Evolutionary conservation across 768 basidiomycete genomes (phyloP).

Genomic region (Tylopilus rubrobrunneus): DNA sequence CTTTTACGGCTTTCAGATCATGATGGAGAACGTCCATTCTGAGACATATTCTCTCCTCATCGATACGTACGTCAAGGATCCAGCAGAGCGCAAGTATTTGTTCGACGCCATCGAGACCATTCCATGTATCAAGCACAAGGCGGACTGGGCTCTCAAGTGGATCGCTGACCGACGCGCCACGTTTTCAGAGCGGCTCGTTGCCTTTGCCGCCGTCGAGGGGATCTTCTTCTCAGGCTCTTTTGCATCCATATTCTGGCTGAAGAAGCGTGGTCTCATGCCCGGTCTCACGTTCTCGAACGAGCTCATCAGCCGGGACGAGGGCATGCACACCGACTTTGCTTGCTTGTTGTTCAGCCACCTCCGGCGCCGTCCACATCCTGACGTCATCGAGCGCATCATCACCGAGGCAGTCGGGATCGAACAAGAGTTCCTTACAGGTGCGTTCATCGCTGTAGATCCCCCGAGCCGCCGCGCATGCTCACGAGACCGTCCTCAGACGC

Average conservation of each 20-base stretch:
- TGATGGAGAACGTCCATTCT: conserved; percentile 97
- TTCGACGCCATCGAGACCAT: conserved; percentile 92
- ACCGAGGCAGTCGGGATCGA: conserved; percentile 80
- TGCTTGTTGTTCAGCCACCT: conserved; percentile 84
- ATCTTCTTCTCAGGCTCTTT: conserved; percentile 95
- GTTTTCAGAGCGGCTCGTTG: conserved; percentile 87
- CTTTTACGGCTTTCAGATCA: conserved; percentile 96
- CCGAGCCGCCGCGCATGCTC: neutral
- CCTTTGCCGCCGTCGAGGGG: conserved; percentile 94
- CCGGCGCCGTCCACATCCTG: conserved; percentile 72
- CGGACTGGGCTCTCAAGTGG: conserved; percentile 91
- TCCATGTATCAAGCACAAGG: conserved; percentile 86
- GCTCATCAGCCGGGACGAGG: conserved; percentile 91
- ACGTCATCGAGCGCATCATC: conserved; percentile 68
- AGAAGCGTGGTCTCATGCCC: conserved; percentile 96
- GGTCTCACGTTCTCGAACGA: conserved; percentile 94
- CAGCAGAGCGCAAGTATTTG: conserved; percentile 64
- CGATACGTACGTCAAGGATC: conserved; percentile 87
- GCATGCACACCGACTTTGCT: conserved; percentile 94
- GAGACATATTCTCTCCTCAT: conserved; percentile 95
- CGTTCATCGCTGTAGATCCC: conserved; percentile 6
- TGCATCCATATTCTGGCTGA: conserved; percentile 92
- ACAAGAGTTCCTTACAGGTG: conserved; percentile 78
- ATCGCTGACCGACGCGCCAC: conserved; percentile 74
- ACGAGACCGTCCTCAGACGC: conserved; percentile 49